Evolutionary conservation across 108 stramenopile genomes (phyloP), one percentile per base, ranked within the genome.

Genomic region (Pseudonitzschia pungens): DNA sequence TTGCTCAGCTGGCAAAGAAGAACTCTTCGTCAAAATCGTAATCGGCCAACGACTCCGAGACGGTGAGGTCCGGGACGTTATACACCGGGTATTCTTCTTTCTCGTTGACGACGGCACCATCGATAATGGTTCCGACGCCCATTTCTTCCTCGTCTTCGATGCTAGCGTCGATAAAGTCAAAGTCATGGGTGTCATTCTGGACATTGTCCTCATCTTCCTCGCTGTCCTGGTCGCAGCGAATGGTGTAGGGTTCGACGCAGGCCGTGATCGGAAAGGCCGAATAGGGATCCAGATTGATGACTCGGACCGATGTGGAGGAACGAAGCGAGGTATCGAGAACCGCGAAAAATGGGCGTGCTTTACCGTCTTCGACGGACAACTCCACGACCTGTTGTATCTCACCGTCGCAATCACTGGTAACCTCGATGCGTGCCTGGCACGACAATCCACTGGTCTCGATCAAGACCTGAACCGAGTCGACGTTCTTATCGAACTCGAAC

Each of bases 251-350:
- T 73, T 82, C 83, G 28, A 82, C 81, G 52, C 73, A 73, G 44
- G 83, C 86, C 48, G 72, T 73, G 44, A 87, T 52, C 6, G 86
- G 86, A 74, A 87, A 87, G 62, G 83, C 83, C 27, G 84, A 69
- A 57, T 81, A 81, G 44, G 81, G 80, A 42, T 80, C 72, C 15
- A 80, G 76, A 68, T 87, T 87, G 20, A 87, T 75, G 65, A 87
- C 72, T 33, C 86, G 81, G 15, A 87, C 78, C 43, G 79, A 74
- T 86, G 84, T 92, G 89, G 67, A 77, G 81, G 55, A 88, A 79
- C 85, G 83, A 63, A 86, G 67, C 6, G 91, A 71, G 14, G 83
- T 84, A 55, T 87, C 83, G 55, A 87, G 74, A 57, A 81, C 74
- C 31, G 83, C 81, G 58, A 81, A 87, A 72, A 87, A 87, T 50